Evolutionary conservation across 2,329 filamentous ascomycete genomes (phyloP).

Genomic region (Xylaria sp.): DNA sequence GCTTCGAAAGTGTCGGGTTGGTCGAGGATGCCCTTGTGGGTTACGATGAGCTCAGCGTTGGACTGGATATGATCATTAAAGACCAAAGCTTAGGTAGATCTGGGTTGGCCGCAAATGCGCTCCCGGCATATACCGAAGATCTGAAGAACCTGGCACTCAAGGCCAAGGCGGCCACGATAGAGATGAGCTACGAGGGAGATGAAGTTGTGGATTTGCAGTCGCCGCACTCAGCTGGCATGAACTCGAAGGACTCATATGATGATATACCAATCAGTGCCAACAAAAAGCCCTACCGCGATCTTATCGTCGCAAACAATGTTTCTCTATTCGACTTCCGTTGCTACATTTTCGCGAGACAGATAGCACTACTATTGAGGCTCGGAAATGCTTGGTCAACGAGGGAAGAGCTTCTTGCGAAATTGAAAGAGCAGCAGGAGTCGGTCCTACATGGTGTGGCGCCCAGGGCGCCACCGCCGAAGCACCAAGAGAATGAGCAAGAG

Average conservation of each 20-base stretch:
- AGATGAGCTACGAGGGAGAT: slow-evolving; percentile 51
- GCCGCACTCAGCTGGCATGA: slow-evolving; percentile 44
- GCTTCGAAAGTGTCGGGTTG: slow-evolving; percentile 94
- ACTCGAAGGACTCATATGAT: slow-evolving; percentile 57
- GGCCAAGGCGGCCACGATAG: slow-evolving; percentile 58
- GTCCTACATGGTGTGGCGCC: slow-evolving; percentile 68
- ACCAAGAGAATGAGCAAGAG: slow-evolving; percentile 70
- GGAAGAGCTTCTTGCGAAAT: slow-evolving; percentile 70
- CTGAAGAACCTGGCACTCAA: slow-evolving; percentile 70
- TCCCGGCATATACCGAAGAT: slow-evolving; percentile 79
- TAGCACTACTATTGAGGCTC: slow-evolving; percentile 81
- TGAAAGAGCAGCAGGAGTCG: slow-evolving; percentile 71
- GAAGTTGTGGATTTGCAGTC: slow-evolving; percentile 64
- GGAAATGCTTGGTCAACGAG: slow-evolving; percentile 77
- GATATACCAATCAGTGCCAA: slow-evolving; percentile 71
- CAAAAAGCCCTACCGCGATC: slow-evolving; percentile 86
- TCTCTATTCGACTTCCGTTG: slow-evolving; percentile 95
- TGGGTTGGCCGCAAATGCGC: slow-evolving; percentile 75
- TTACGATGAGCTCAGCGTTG: slow-evolving; percentile 92
- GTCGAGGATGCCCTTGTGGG: slow-evolving; percentile 95
- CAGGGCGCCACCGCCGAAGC: slow-evolving; percentile 59
- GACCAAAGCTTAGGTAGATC: slow-evolving; percentile 74
- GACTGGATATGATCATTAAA: slow-evolving; percentile 82
- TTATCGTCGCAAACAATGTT: slow-evolving; percentile 94
- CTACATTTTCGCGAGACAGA: slow-evolving; percentile 92